A percentile compares a stretch with the other conserved stretches of the same genome.
phyloP scores from a whole-genome alignment of 352 stramenopile species.

The Phytophthora gonapodyides region DNA sequence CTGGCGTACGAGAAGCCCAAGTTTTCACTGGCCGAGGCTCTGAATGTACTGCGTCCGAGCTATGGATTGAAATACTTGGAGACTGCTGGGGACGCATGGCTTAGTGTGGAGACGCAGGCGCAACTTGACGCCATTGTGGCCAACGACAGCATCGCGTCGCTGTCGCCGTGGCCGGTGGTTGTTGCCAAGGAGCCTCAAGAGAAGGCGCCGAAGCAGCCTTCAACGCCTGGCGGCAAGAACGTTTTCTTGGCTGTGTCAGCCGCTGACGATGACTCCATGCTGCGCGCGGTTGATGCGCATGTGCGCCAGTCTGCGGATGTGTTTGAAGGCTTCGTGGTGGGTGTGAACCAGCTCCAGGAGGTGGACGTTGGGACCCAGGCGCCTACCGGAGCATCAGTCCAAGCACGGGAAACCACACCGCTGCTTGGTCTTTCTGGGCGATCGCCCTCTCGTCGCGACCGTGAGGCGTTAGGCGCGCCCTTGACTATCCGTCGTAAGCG shows the following conservation, averaged over 20 bases:
- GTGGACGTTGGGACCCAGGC: slow-evolving; percentile 17
- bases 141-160: slow-evolving; percentile 56
- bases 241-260: slow-evolving; percentile 80
- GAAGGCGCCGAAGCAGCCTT: slow-evolving; percentile 11
- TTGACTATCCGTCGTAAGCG: slow-evolving; percentile 61
- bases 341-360: slow-evolving; percentile 75
- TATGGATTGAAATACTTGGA: slow-evolving; percentile 80
- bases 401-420: slow-evolving; percentile 57
- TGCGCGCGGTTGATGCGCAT: slow-evolving; percentile 68
- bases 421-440: slow-evolving; percentile 46
- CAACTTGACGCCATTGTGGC: slow-evolving; percentile 63
- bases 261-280: slow-evolving; percentile 73
- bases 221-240: slow-evolving; percentile 54
- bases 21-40: slow-evolving; percentile 83
- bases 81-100: slow-evolving; percentile 64
- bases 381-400: slow-evolving; percentile 20
- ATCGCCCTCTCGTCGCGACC: slow-evolving; percentile 26
- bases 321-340: slow-evolving; percentile 86
- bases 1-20: slow-evolving; percentile 84
- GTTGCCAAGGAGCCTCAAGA: slow-evolving; percentile 63
- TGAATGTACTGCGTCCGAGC: slow-evolving; percentile 78
- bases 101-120: slow-evolving; percentile 81
- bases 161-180: slow-evolving; percentile 81
- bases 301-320: slow-evolving; percentile 48
- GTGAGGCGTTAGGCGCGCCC: slow-evolving; percentile 15